Conservation (phyloP, 2,329 filamentous ascomycete genomes). For the Sporothrix schenckii region DNA sequence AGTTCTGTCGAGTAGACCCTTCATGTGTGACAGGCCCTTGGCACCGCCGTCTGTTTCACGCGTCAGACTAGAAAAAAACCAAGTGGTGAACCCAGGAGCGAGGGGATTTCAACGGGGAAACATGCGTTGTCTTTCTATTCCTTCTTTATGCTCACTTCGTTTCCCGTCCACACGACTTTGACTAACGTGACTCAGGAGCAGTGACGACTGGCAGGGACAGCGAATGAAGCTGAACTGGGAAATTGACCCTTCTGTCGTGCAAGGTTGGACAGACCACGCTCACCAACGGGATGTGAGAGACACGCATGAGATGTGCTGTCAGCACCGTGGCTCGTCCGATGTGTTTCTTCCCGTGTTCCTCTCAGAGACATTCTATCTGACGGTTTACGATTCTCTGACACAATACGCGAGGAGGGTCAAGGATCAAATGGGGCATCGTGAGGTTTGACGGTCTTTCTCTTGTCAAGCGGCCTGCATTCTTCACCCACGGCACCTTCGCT, state of each 20-base stretch:
- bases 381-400: neutral
- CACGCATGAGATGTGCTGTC: neutral
- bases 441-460: neutral
- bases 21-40: slow-evolving; percentile 20
- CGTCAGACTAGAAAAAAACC: slow-evolving; percentile 14
- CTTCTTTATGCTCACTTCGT: neutral
- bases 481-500: neutral
- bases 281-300: neutral
- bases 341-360: neutral
- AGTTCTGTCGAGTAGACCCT: neutral
- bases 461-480: slow-evolving; percentile 8
- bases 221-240: slow-evolving; percentile 12
- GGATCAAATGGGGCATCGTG: neutral
- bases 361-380: too few relatives aligned
- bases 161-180: neutral
- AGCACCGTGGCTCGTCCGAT: neutral
- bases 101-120: neutral
- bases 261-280: slow-evolving; percentile 18
- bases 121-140: neutral
- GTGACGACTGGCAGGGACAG: neutral
- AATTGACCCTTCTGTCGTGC: slow-evolving; percentile 13
- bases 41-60: slow-evolving; percentile 27
- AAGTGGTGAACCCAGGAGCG: neutral
- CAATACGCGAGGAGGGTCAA: slow-evolving; percentile 18
- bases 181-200: slow-evolving; percentile 5